Conservation (phyloP, 306 rosid genomes). For the Cicer bijugum region DNA sequence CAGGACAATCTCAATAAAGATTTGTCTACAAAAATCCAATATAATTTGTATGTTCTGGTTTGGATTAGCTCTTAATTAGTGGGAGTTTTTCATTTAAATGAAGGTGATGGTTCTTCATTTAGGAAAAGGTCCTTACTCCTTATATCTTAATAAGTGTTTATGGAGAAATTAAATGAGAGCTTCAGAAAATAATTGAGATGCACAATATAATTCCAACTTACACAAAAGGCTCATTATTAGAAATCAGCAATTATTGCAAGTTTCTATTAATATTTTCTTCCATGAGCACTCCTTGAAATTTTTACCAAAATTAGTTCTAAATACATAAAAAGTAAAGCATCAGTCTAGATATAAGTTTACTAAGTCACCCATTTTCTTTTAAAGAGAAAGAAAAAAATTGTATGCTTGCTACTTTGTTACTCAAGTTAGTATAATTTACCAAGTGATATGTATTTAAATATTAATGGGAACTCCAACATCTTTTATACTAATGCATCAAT, state of each 20-base stretch:
- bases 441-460: background rate
- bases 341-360: conserved; percentile 5
- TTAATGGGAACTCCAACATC: background rate
- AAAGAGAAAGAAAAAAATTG: background rate
- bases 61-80: background rate
- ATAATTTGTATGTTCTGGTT: background rate
- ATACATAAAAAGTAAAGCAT: background rate
- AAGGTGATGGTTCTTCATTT: background rate
- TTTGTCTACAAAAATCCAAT: background rate
- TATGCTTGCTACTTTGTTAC: background rate
- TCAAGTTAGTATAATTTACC: background rate
- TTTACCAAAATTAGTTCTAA: background rate
- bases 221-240: too few relatives aligned
- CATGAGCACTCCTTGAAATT: too few relatives aligned
- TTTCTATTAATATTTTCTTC: too few relatives aligned
- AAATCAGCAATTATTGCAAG: too few relatives aligned
- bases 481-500: conserved; percentile 19
- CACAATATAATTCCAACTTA: too few relatives aligned
- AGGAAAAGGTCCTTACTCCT: background rate
- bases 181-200: too few relatives aligned
- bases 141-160: too few relatives aligned
- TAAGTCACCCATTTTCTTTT: background rate
- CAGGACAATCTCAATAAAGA: background rate
- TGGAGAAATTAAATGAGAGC: too few relatives aligned
- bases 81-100: background rate